Percentiles rank a stretch among this genome's conserved stretches.
These are phyloP conservation scores for Rhododendron vialii DNA, from an alignment of 148 eudicot species.

Conservation along the genomic window DNA sequence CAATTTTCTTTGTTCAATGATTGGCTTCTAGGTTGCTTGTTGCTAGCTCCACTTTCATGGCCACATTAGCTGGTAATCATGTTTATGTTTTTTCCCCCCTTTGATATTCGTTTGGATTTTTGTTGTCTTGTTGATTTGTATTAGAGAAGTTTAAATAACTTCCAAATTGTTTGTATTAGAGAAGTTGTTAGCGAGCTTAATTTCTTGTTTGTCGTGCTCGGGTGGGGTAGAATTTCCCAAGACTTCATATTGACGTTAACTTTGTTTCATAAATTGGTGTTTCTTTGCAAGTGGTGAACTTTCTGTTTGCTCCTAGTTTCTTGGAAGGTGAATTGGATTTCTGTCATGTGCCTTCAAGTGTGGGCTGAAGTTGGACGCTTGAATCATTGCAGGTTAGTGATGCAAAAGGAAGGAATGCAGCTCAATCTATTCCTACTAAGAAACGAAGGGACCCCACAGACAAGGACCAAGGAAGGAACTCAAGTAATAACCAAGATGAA, in stretches of 20 bases:
- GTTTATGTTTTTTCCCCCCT: background rate
- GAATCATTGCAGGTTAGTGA: constrained; percentile 38
- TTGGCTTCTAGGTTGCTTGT: background rate
- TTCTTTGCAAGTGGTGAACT: background rate
- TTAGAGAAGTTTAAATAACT: background rate
- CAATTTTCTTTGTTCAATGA: background rate
- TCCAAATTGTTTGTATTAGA: background rate
- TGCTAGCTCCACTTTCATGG: background rate
- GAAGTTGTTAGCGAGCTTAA: background rate
- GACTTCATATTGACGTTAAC: background rate
- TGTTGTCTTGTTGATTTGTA: background rate
- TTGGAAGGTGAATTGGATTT: background rate
- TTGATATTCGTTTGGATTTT: background rate
- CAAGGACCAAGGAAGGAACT: constrained; percentile 37
- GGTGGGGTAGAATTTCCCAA: background rate
- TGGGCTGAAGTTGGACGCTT: constrained; percentile 11
- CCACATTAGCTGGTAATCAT: background rate
- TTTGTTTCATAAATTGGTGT: background rate
- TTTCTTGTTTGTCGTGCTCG: background rate
- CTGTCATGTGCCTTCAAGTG: background rate
- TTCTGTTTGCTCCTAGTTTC: background rate
- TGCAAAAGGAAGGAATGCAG: constrained; percentile 43
- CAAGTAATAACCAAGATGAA: constrained; percentile 39
- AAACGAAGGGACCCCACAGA: constrained; percentile 44
- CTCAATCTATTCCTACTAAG: constrained; percentile 53